These are phyloP conservation scores for Penicillium verrucosum DNA, from an alignment of 2,329 filamentous ascomycete genomes.

Conservation along the genomic window DNA sequence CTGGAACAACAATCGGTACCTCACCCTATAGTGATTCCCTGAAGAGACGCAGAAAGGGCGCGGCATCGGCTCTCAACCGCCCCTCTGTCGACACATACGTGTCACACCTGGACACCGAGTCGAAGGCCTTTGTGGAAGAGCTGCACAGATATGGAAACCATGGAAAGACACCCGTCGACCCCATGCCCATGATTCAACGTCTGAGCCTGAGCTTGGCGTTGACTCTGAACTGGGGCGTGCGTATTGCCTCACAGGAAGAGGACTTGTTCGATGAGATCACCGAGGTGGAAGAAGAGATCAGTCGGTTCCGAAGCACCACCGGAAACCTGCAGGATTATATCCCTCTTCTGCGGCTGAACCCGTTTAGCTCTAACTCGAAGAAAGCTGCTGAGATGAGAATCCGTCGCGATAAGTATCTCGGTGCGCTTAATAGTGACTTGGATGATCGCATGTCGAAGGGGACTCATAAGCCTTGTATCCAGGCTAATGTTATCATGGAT, in stretches of 20 bases:
- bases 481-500: conserved; percentile 64
- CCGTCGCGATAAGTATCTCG: conserved; percentile 60
- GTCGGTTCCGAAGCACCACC: conserved; percentile 69
- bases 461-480: conserved; percentile 62
- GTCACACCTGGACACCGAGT: conserved; percentile 60
- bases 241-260: conserved; percentile 59
- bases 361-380: conserved; percentile 57
- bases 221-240: conserved; percentile 64
- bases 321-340: conserved; percentile 81
- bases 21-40: conserved; percentile 64
- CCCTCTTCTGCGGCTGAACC: conserved; percentile 66
- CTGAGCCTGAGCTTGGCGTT: conserved; percentile 60
- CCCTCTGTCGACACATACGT: conserved; percentile 63
- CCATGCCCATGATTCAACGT: conserved; percentile 66
- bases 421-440: conserved; percentile 55
- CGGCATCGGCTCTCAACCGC: conserved; percentile 63
- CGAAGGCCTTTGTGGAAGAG: conserved; percentile 61
- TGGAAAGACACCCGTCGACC: conserved; percentile 56
- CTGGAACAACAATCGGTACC: conserved; percentile 66
- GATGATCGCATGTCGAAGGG: conserved; percentile 61
- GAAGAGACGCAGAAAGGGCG: conserved; percentile 63
- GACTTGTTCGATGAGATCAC: conserved; percentile 69
- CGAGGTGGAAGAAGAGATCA: conserved; percentile 69
- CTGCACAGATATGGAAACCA: conserved; percentile 56
- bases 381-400: conserved; percentile 59